Percentiles rank a stretch among this genome's conserved stretches.
Evolutionary conservation across 768 basidiomycete genomes (phyloP).

Genomic region (Serendipita indica): DNA sequence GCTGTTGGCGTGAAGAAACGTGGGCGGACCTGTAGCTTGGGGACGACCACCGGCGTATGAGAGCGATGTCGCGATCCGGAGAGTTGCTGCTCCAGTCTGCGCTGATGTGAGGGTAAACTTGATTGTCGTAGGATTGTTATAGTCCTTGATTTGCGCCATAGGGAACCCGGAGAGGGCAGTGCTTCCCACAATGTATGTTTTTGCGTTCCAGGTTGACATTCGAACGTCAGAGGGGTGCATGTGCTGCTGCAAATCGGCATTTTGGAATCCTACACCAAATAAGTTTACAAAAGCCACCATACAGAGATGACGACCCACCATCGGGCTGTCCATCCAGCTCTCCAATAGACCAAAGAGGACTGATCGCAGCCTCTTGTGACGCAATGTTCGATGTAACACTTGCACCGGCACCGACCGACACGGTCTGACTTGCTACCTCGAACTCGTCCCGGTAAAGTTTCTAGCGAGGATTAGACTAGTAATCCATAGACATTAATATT

Average conservation of each 20-base stretch:
- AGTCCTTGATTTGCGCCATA: conserved; percentile 1
- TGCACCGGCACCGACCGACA: background rate
- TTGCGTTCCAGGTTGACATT: conserved; percentile 9
- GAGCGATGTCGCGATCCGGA: conserved; percentile 32
- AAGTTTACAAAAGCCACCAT: conserved; percentile 35
- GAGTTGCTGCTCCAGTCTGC: conserved; percentile 33
- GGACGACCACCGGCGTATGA: conserved; percentile 37
- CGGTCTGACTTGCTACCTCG: conserved; percentile 1
- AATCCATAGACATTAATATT: background rate
- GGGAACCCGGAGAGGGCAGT: background rate
- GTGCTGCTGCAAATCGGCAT: conserved; percentile 8
- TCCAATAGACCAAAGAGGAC: conserved; percentile 11
- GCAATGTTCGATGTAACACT: background rate
- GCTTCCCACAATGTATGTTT: conserved; percentile 9
- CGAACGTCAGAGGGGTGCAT: conserved; percentile 12
- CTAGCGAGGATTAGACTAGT: background rate
- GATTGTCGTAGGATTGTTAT: background rate
- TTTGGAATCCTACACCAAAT: background rate
- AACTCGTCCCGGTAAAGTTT: background rate
- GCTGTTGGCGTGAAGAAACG: background rate
- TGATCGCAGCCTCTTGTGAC: background rate
- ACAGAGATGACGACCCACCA: conserved; percentile 16
- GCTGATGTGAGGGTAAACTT: conserved; percentile 27
- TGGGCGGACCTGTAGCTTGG: conserved; percentile 20
- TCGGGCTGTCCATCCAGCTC: background rate